Percentiles rank a stretch among this genome's conserved stretches.
Evolutionary conservation across 768 basidiomycete species (phyloP).

Genomic region (Amanita muscaria): DNA sequence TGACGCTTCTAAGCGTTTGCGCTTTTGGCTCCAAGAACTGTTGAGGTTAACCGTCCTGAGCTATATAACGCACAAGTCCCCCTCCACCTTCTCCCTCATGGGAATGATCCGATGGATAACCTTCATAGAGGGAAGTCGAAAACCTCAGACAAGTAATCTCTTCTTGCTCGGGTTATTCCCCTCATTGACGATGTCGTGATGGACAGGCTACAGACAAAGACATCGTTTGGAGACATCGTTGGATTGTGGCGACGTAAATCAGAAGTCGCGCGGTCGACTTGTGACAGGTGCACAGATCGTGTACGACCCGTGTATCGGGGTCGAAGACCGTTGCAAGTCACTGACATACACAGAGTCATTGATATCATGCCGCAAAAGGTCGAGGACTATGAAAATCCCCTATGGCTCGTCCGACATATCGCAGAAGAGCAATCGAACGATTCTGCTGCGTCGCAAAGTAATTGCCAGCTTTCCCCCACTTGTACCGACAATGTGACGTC

Average conservation of each 20-base stretch:
- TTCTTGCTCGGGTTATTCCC: background rate
- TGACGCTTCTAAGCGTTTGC: too few relatives aligned
- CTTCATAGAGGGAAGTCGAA: background rate
- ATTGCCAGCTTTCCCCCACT: too few relatives aligned
- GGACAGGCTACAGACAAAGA: background rate
- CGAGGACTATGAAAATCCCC: background rate
- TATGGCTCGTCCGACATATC: constrained; percentile 2
- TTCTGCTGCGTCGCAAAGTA: too few relatives aligned
- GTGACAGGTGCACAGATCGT: background rate
- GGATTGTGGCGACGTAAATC: background rate
- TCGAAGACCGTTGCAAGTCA: background rate
- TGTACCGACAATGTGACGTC: background rate
- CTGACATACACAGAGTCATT: constrained; percentile 1
- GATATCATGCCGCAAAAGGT: background rate
- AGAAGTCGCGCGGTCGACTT: background rate
- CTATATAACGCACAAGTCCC: background rate
- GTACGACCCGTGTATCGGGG: background rate
- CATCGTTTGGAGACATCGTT: background rate
- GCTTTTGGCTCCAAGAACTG: too few relatives aligned
- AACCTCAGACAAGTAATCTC: background rate
- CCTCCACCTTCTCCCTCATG: background rate
- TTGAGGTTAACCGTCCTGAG: background rate
- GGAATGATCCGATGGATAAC: background rate
- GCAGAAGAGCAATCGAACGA: background rate
- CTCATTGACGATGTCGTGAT: too few relatives aligned